Evolutionary conservation across 495 filamentous ascomycete genomes (phyloP).

Genomic region (Penicillium longicatenatum): DNA sequence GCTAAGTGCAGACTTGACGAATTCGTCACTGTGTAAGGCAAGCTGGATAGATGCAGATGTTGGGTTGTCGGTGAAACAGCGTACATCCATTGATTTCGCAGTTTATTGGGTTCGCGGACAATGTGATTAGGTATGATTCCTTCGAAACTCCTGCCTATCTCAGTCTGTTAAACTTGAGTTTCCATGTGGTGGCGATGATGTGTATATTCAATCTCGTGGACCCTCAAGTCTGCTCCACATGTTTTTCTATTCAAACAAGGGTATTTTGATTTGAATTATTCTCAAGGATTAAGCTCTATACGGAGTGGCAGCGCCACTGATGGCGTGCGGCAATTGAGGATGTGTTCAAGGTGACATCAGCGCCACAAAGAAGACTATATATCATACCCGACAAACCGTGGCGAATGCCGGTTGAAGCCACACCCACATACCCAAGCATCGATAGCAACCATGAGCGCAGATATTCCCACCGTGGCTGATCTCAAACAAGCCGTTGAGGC

Average conservation of each 20-base stretch:
- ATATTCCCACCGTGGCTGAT: slow-evolving; percentile 26
- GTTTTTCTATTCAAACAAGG: not conserved
- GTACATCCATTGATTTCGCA: not conserved
- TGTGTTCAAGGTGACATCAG: slow-evolving; percentile 39
- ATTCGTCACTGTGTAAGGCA: not conserved
- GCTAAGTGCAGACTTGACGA: slow-evolving; percentile 2
- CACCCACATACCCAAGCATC: not conserved
- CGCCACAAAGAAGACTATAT: slow-evolving; percentile 7
- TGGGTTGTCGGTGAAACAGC: not conserved
- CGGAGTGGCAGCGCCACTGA: slow-evolving; percentile 23
- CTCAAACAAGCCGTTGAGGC: slow-evolving; percentile 37
- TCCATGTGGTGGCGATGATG: slow-evolving; percentile 1
- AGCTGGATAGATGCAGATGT: not conserved
- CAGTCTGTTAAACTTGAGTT: not conserved
- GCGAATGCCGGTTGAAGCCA: not conserved
- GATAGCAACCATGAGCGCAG: not conserved
- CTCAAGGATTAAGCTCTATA: not conserved
- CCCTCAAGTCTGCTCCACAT: slow-evolving; percentile 2
- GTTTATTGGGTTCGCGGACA: not conserved
- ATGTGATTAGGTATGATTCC: not conserved
- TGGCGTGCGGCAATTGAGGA: slow-evolving; percentile 11
- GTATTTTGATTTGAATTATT: not conserved
- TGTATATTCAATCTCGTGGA: not conserved
- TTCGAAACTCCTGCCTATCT: slow-evolving; percentile 1
- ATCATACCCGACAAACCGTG: slow-evolving; percentile 7